These are phyloP conservation scores for Epichloe sibirici DNA, from an alignment of 2,329 filamentous ascomycete genomes.

Conservation along the genomic window DNA sequence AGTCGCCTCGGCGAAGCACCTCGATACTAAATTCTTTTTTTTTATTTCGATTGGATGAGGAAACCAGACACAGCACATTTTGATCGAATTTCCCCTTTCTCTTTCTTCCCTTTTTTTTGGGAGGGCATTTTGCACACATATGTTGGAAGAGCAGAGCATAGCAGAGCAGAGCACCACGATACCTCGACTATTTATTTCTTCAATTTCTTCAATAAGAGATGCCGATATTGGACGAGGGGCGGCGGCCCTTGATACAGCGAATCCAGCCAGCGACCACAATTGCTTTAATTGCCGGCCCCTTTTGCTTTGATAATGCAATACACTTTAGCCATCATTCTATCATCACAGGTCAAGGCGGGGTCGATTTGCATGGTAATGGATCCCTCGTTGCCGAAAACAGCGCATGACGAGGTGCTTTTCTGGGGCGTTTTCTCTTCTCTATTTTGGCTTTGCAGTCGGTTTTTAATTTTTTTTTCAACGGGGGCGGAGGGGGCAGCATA, in stretches of 20 bases:
- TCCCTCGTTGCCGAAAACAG: neutral
- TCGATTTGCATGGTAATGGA: neutral
- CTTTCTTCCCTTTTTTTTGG: neutral
- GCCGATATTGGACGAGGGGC: neutral
- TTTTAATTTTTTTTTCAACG: too few species aligned
- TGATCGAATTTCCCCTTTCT: neutral
- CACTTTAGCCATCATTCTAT: neutral
- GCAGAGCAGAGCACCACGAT: slow-evolving; percentile 13
- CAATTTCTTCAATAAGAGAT: slow-evolving; percentile 8
- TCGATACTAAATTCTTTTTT: slow-evolving; percentile 17
- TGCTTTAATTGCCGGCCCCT: neutral
- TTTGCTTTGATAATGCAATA: neutral
- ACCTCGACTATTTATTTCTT: slow-evolving; percentile 14
- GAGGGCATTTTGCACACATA: neutral
- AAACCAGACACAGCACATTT: neutral
- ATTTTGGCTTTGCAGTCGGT: neutral
- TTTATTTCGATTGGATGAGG: neutral
- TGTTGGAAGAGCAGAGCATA: neutral
- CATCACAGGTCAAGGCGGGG: neutral
- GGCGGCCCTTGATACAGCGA: neutral
- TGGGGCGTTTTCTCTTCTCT: neutral
- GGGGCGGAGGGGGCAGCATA: too few species aligned
- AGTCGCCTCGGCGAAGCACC: slow-evolving; percentile 43
- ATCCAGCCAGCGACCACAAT: neutral
- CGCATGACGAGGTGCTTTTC: neutral